A percentile compares a stretch with the other conserved stretches of the same genome.
Conservation (phyloP, 2,329 filamentous ascomycete species). For the Huntiella abstrusa region DNA sequence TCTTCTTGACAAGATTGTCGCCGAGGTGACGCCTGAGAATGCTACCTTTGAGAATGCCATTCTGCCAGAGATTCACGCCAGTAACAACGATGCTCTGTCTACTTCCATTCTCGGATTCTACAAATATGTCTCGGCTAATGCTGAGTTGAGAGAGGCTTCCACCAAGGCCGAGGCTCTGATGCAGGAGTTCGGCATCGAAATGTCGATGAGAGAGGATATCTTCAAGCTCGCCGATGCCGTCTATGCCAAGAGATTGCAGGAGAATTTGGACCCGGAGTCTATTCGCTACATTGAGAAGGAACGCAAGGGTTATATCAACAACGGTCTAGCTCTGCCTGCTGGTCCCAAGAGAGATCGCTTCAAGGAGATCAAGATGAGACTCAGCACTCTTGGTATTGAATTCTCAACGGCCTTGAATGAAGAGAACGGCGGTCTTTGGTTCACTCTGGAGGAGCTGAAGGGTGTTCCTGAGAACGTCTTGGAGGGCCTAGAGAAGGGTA, state of each 20-base stretch:
- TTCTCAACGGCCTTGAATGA: constrained; percentile 71
- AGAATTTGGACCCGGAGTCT: constrained; percentile 47
- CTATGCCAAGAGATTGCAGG: constrained; percentile 30
- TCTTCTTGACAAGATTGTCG: constrained; percentile 48
- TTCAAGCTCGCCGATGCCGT: constrained; percentile 46
- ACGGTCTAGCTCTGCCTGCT: constrained; percentile 52
- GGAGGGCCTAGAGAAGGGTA: constrained; percentile 49
- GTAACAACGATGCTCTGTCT: constrained; percentile 43
- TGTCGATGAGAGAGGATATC: constrained; percentile 64
- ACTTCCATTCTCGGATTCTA: constrained; percentile 59
- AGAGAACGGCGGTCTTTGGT: constrained; percentile 66
- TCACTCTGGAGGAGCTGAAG: constrained; percentile 52
- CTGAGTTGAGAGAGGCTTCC: constrained; percentile 52
- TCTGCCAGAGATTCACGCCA: constrained; percentile 52
- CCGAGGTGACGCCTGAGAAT: constrained; percentile 33
- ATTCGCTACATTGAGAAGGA: constrained; percentile 59
- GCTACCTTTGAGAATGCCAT: constrained; percentile 37
- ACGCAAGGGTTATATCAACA: constrained; percentile 56
- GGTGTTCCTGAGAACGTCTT: constrained; percentile 58
- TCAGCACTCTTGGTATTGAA: constrained; percentile 54
- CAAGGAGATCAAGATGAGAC: constrained; percentile 69
- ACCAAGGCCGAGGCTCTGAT: constrained; percentile 58
- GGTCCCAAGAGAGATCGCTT: constrained; percentile 57
- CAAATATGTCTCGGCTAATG: constrained; percentile 54
- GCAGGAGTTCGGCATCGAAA: constrained; percentile 61